A percentile compares a stretch with the other conserved stretches of the same genome.
phyloP scores from a whole-genome alignment of 2,329 filamentous ascomycete species.

The Colletotrichum somersetense region DNA sequence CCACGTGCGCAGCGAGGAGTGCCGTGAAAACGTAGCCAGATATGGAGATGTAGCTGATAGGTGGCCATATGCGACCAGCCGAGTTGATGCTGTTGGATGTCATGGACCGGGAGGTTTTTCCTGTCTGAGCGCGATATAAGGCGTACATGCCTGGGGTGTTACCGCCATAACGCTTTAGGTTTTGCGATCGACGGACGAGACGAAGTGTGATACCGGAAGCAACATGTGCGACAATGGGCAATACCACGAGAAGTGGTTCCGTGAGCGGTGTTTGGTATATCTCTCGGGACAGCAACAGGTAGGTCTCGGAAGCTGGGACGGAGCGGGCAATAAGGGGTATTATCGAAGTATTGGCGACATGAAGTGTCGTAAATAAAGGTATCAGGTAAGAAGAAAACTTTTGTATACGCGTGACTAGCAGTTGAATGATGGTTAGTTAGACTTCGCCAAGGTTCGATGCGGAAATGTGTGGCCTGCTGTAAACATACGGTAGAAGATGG shows the following conservation, averaged over 20 bases:
- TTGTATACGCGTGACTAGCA: constrained; percentile 79
- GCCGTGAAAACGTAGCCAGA: constrained; percentile 79
- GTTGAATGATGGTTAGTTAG: constrained; percentile 25
- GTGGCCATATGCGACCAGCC: constrained; percentile 71
- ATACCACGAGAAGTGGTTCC: constrained; percentile 82
- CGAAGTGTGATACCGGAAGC: constrained; percentile 82
- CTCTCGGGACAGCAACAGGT: constrained; percentile 90
- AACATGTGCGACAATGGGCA: constrained; percentile 82
- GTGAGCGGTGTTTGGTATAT: constrained; percentile 88
- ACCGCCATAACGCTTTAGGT: constrained; percentile 80
- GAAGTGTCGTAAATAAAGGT: constrained; percentile 79
- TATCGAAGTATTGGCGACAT: constrained; percentile 84
- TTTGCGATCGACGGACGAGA: constrained; percentile 78
- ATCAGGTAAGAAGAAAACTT: constrained; percentile 91
- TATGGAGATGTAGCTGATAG: constrained; percentile 75
- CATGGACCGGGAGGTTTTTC: constrained; percentile 49
- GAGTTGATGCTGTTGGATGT: constrained; percentile 45
- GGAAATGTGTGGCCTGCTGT: background rate
- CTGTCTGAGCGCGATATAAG: constrained; percentile 50
- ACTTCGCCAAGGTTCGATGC: constrained; percentile 37
- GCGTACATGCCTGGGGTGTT: constrained; percentile 67
- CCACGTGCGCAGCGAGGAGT: constrained; percentile 77
- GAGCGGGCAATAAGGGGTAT: constrained; percentile 82
- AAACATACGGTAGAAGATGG: constrained; percentile 80
- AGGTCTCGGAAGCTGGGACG: constrained; percentile 81